Base-by-base conservation (phyloP, 495 filamentous ascomycete species). In the Talaromyces borbonicus region DNA sequence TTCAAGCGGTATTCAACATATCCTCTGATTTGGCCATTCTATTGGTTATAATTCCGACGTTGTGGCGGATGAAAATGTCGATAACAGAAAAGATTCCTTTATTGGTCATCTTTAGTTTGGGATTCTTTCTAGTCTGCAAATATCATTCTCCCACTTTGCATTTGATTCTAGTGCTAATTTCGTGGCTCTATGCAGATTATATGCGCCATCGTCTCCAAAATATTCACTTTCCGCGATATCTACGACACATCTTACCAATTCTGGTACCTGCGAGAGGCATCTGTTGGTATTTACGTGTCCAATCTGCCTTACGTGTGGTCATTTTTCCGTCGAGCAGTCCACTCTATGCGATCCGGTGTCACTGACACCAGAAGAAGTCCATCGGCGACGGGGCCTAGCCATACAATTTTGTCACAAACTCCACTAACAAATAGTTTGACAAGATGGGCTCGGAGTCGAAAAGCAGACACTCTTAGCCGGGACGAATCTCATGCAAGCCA, bases 261-360 rank as follows among this genome's bases (percentile, higher is more conserved):
- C 5, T 76, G 71, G 69, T 73, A 76, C 51, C 59, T 66, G 23
- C 67, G 68, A 14, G 72, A 76, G 51, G 61, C 68, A 1, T 59
- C 60, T 0, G 61, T 67, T 1, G 65, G 66, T 1, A 55, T 75
- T 12, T 69, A 68, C 48, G 69, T 74, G 6, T 56, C 67, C 31
- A 75, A 72, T 47, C 50, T 75, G 0, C 71, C 71, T 0, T 52
- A 71, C 47, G 60, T 72, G 32, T 74, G 71, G 71, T 59, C 61
- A 2, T 54, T 69, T 23, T 46, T 71, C 29, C 53, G 59, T 12
- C 8, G 37, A 14, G 29, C 46, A 0, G 23, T 48, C 23, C 20
- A 25, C 8, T 33, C 25, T 8, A 29, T 46, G 20, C 43, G 18
- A 19, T 24, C 29, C 8, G 36, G 9, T 4, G 29, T 31, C 14